Conservation (phyloP, 2,329 filamentous ascomycete genomes). For the Anthostomella pinea region DNA sequence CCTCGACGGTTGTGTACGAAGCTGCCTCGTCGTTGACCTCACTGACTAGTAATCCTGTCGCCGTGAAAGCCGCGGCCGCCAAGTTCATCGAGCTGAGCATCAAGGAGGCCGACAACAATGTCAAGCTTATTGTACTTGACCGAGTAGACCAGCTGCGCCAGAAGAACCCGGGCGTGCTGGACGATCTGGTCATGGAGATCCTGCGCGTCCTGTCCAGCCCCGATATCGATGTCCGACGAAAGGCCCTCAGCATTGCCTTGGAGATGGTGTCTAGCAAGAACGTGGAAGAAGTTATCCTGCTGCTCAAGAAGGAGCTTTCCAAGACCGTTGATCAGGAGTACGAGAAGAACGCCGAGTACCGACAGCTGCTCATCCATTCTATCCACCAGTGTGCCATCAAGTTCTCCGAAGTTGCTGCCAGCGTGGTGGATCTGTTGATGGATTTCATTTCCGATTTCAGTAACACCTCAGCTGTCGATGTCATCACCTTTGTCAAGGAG, state of each 20-base stretch:
- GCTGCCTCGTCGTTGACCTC: conserved; percentile 92
- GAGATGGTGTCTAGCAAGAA: conserved; percentile 99
- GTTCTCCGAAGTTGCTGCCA: conserved; percentile 96
- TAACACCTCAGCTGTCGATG: conserved; percentile 92
- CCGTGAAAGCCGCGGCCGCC: conserved; percentile 90
- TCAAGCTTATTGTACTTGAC: conserved; percentile 96
- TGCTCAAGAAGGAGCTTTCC: conserved; percentile 94
- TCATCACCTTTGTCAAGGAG: conserved; percentile 98
- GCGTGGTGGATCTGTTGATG: conserved; percentile 95
- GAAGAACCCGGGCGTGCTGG: conserved; percentile 86
- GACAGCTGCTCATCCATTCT: conserved; percentile 90
- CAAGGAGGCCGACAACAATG: conserved; percentile 98
- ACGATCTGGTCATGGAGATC: conserved; percentile 96
- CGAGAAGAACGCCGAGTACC: conserved; percentile 96
- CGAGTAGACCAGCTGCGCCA: conserved; percentile 84
- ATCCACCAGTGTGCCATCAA: conserved; percentile 99
- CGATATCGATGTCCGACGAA: conserved; percentile 91
- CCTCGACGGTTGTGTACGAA: conserved; percentile 96
- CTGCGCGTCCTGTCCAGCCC: conserved; percentile 91
- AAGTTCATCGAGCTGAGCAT: conserved; percentile 98
- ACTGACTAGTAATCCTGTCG: conserved; percentile 92
- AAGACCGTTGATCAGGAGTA: conserved; percentile 99
- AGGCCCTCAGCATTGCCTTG: conserved; percentile 83
- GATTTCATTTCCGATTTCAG: conserved; percentile 99
- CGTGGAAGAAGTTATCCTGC: conserved; percentile 91